Evolutionary conservation across 2,329 filamentous ascomycete species (phyloP).

Genomic region (Pseudogymnoascus sp.): DNA sequence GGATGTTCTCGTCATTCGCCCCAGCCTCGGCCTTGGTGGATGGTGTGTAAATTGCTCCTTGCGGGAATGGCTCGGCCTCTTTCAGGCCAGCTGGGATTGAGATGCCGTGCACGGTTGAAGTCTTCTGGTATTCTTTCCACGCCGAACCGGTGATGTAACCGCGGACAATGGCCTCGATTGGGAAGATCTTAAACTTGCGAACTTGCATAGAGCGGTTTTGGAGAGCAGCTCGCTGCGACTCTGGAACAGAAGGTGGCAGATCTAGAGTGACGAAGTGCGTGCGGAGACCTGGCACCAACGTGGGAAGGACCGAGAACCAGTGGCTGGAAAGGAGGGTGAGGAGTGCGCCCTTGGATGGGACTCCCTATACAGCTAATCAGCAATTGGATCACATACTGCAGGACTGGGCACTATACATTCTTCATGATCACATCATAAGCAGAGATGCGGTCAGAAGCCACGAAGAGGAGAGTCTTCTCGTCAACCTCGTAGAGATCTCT

Average conservation of each 20-base stretch:
- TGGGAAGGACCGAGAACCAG: constrained; percentile 57
- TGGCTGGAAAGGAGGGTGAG: constrained; percentile 58
- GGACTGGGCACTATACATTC: constrained; percentile 53
- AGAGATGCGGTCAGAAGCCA: constrained; percentile 83
- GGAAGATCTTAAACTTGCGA: constrained; percentile 52
- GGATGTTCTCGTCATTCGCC: constrained; percentile 62
- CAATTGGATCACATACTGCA: constrained; percentile 36
- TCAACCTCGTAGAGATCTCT: constrained; percentile 72
- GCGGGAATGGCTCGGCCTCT: constrained; percentile 53
- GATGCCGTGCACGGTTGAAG: constrained; percentile 58
- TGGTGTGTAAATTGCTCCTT: constrained; percentile 56
- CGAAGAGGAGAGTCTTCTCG: constrained; percentile 64
- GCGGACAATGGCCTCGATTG: constrained; percentile 62
- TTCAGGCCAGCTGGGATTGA: constrained; percentile 45
- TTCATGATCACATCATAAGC: constrained; percentile 88
- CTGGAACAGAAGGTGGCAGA: constrained; percentile 42
- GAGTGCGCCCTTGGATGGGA: constrained; percentile 58
- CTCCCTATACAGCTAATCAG: constrained; percentile 40
- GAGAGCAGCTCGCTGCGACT: constrained; percentile 33
- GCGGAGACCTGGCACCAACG: constrained; percentile 46
- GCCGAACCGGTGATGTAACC: constrained; percentile 67
- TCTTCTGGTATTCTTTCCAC: constrained; percentile 58
- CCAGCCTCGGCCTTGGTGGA: constrained; percentile 60
- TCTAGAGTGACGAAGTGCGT: constrained; percentile 55
- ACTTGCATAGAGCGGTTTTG: constrained; percentile 57